Conservation (phyloP, 805 yeast genomes). For the Saccharomycopsis oosterbeekiorum region DNA sequence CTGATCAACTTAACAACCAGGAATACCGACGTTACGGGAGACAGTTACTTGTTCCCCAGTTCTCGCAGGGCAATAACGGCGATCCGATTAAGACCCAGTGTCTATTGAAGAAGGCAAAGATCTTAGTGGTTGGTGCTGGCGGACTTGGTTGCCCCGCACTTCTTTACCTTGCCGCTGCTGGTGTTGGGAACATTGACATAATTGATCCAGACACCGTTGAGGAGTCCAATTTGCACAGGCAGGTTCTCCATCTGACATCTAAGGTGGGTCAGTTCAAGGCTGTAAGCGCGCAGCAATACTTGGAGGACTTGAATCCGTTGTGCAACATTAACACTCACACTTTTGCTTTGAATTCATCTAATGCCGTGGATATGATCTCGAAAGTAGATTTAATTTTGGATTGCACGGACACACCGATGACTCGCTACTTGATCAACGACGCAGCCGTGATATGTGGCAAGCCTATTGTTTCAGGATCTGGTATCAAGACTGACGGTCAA, state of each 20-base stretch:
- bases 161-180: conserved; percentile 77
- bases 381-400: conserved; percentile 73
- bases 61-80: conserved; percentile 24
- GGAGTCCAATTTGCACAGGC: conserved; percentile 78
- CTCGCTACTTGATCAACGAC: conserved; percentile 82
- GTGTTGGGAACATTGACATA: conserved; percentile 76
- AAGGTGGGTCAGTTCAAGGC: conserved; percentile 65
- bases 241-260: conserved; percentile 63
- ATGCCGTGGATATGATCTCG: conserved; percentile 54
- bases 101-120: conserved; percentile 43
- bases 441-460: conserved; percentile 58
- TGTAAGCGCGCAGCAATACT: conserved; percentile 58
- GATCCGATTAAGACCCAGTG: conserved; percentile 38
- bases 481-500: conserved; percentile 87
- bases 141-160: conserved; percentile 93
- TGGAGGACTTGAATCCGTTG: conserved; percentile 55
- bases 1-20: conserved; percentile 32
- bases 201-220: conserved; percentile 85
- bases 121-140: conserved; percentile 89
- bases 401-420: conserved; percentile 89
- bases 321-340: conserved; percentile 47
- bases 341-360: conserved; percentile 38
- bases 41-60: conserved; percentile 85
- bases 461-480: conserved; percentile 86
- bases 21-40: conserved; percentile 86